These are phyloP conservation scores for Cladosporium sp. DNA, from an alignment of 2,329 filamentous ascomycete genomes.

Conservation along the genomic window DNA sequence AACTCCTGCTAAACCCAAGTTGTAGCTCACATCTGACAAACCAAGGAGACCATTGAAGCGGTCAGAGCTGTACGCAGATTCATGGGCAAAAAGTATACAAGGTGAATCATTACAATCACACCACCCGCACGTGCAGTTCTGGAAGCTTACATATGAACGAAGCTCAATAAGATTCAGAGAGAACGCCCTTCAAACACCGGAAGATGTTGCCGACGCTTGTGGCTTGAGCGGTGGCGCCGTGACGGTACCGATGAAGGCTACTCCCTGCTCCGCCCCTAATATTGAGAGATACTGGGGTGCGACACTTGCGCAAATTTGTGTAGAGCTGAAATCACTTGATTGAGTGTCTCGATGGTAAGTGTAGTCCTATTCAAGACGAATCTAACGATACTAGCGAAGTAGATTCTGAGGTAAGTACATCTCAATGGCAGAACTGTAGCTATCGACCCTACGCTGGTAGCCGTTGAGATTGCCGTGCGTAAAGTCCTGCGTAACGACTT, in stretches of 20 bases:
- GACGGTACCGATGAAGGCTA: background rate
- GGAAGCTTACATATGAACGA: background rate
- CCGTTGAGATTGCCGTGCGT: background rate
- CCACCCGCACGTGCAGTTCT: background rate
- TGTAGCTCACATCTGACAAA: background rate
- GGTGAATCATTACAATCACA: background rate
- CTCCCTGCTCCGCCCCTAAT: background rate
- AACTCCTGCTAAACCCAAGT: background rate
- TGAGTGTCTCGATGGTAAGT: background rate
- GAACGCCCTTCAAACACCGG: background rate
- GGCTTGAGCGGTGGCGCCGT: background rate
- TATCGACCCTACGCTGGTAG: background rate
- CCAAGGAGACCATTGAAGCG: background rate
- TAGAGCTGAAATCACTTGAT: background rate
- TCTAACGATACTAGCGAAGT: background rate
- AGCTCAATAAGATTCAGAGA: background rate
- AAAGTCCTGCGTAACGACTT: background rate
- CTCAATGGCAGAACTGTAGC: background rate
- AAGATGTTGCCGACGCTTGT: background rate
- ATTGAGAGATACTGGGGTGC: background rate
- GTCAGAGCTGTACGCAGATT: background rate
- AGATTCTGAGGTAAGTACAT: background rate
- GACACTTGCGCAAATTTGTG: background rate
- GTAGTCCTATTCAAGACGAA: background rate
- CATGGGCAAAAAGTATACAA: background rate